Evolutionary conservation across 768 basidiomycete genomes (phyloP).

Genomic region (Boletus subcaerulescens): DNA sequence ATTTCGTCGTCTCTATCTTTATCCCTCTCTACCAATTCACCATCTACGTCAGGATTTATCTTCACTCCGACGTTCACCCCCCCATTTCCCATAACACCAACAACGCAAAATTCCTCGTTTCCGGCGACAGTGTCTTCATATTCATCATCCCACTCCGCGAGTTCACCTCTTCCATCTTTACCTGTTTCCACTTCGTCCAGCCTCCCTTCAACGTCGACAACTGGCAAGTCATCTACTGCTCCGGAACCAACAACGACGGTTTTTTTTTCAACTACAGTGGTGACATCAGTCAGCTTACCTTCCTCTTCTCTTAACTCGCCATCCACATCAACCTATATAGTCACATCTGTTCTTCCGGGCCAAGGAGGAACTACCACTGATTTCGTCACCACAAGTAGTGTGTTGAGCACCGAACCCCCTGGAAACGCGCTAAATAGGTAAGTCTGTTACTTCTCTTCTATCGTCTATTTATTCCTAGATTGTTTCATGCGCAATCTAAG

Average conservation of each 20-base stretch:
- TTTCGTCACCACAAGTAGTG: conserved; percentile 19
- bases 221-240: not conserved
- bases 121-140: not conserved
- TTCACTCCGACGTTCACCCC: not conserved
- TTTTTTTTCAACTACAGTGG: conserved; percentile 14
- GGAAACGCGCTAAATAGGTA: conserved; percentile 11
- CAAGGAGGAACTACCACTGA: conserved; percentile 14
- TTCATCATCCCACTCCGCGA: not conserved
- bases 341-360: conserved; percentile 17
- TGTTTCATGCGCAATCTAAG: conserved; percentile 7
- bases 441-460: conserved; percentile 1
- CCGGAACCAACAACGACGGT: conserved; percentile 9
- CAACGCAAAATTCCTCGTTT: not conserved
- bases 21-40: not conserved
- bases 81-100: not conserved
- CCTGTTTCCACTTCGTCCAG: not conserved
- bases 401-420: conserved; percentile 23
- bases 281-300: not conserved
- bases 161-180: not conserved
- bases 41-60: not conserved
- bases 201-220: not conserved
- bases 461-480: not conserved
- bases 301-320: not conserved
- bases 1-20: not conserved
- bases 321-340: conserved; percentile 18